Evolutionary conservation across 192 early-diverging fungal genomes (phyloP).

Genomic region (Podila epigama): DNA sequence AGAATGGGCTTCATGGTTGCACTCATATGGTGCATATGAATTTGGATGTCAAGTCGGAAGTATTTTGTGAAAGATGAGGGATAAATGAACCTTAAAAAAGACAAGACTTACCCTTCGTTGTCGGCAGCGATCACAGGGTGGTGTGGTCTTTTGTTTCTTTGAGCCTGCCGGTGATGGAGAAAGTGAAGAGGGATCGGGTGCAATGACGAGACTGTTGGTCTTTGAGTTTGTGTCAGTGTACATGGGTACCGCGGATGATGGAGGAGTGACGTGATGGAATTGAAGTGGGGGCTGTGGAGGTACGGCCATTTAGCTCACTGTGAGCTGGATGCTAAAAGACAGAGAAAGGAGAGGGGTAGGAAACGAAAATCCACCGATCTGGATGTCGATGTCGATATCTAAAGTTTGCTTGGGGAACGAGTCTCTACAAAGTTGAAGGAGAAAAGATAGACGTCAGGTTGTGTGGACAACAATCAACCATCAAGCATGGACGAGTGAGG

Average conservation of each 20-base stretch:
- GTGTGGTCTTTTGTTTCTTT: slow-evolving; percentile 41
- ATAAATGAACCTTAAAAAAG: neutral
- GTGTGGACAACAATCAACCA: too few relatives aligned
- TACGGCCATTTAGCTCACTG: slow-evolving; percentile 7
- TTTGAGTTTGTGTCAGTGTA: slow-evolving; percentile 10
- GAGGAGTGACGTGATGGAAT: slow-evolving; percentile 20
- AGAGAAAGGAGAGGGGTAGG: neutral
- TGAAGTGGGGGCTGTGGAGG: slow-evolving; percentile 26
- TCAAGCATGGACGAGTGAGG: too few relatives aligned
- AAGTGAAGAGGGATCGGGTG: neutral
- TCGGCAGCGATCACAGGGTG: slow-evolving; percentile 43
- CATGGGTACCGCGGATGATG: neutral
- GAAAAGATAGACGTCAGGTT: neutral
- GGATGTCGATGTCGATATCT: neutral
- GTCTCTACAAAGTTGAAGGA: neutral
- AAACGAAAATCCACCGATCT: neutral
- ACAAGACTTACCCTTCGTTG: slow-evolving; percentile 32
- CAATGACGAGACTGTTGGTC: neutral
- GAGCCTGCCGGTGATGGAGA: neutral
- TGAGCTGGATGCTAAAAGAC: neutral
- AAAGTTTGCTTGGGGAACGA: neutral
- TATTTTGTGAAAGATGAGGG: neutral
- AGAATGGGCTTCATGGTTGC: too few relatives aligned
- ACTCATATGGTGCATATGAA: neutral
- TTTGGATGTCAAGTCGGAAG: neutral